Conservation (phyloP, 495 filamentous ascomycete species). For the Penicillium daleae region DNA sequence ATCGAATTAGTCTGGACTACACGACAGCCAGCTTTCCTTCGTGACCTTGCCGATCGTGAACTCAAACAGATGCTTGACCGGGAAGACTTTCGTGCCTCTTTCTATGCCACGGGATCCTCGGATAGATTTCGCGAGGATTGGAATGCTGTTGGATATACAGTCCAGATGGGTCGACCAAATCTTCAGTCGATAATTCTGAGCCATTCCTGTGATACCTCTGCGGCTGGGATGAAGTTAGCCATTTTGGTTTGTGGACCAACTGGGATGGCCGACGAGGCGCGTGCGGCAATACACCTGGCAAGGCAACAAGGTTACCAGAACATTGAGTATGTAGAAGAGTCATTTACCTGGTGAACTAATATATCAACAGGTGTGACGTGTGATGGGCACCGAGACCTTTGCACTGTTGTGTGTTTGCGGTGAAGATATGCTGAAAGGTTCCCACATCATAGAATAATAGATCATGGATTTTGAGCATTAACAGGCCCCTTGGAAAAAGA, state of each 20-base stretch:
- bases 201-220: slow-evolving; percentile 34
- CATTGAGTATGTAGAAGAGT: slow-evolving; percentile 50
- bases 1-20: slow-evolving; percentile 49
- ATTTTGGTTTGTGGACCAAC: slow-evolving; percentile 56
- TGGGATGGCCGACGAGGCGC: slow-evolving; percentile 52
- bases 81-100: slow-evolving; percentile 41
- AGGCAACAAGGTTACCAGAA: slow-evolving; percentile 37
- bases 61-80: slow-evolving; percentile 32
- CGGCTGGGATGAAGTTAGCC: slow-evolving; percentile 31
- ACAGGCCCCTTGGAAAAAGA: slow-evolving; percentile 1
- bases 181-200: slow-evolving; percentile 37
- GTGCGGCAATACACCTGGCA: slow-evolving; percentile 43
- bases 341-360: slow-evolving; percentile 43
- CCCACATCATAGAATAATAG: neutral
- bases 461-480: neutral
- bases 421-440: slow-evolving; percentile 2
- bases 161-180: slow-evolving; percentile 37
- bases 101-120: slow-evolving; percentile 35
- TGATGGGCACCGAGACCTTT: neutral
- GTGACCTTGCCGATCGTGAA: slow-evolving; percentile 35
- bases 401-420: neutral
- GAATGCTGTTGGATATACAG: slow-evolving; percentile 21
- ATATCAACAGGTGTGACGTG: neutral
- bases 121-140: neutral
- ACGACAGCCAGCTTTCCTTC: slow-evolving; percentile 41